These are phyloP conservation scores for Candida qinlingensis DNA, from an alignment of 805 yeast species.

Conservation along the genomic window DNA sequence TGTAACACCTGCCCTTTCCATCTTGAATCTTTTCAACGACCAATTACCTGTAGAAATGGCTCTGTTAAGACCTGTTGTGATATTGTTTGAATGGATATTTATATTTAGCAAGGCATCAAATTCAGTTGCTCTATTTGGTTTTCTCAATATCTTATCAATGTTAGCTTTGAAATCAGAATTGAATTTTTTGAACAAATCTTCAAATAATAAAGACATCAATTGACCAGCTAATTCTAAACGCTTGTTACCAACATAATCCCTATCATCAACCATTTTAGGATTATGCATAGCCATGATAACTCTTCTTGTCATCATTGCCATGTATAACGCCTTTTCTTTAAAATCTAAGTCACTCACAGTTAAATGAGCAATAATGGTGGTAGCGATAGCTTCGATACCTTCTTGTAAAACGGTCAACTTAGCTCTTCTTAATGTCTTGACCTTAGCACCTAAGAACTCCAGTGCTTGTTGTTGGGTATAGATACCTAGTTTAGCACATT, in stretches of 20 bases:
- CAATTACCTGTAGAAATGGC: constrained; percentile 99
- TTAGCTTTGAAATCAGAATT: constrained; percentile 91
- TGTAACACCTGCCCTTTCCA: constrained; percentile 99
- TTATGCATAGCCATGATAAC: constrained; percentile 94
- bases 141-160: constrained; percentile 88
- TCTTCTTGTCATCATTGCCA: constrained; percentile 95
- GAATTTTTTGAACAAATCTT: constrained; percentile 95
- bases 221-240: constrained; percentile 97
- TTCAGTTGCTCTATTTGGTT: constrained; percentile 91
- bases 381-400: constrained; percentile 94
- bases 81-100: constrained; percentile 86
- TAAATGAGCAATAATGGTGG: constrained; percentile 92
- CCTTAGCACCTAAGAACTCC: constrained; percentile 84
- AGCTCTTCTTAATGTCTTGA: constrained; percentile 89
- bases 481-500: constrained; percentile 78
- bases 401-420: constrained; percentile 80
- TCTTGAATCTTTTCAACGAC: constrained; percentile 97
- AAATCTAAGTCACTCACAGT: constrained; percentile 81
- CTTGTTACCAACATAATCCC: constrained; percentile 98
- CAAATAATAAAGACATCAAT: constrained; percentile 88
- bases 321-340: constrained; percentile 88
- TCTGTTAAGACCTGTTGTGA: constrained; percentile 89
- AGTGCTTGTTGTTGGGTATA: constrained; percentile 92
- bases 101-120: constrained; percentile 90
- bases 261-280: constrained; percentile 94